Evolutionary conservation across 2,329 filamentous ascomycete species (phyloP).

Genomic region (Piedraia hortae): DNA sequence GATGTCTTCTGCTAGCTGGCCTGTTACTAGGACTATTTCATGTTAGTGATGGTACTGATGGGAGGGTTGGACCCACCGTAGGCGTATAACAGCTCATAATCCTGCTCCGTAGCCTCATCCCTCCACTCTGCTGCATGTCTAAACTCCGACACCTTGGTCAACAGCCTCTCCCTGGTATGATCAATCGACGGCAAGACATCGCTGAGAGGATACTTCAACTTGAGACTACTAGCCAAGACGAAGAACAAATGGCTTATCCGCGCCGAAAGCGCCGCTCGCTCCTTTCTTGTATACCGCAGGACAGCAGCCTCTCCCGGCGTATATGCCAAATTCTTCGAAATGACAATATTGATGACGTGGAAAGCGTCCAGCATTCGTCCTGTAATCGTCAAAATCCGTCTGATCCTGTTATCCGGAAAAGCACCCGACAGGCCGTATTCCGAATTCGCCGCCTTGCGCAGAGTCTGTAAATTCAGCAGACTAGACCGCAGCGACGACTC

Average conservation of each 20-base stretch:
- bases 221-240: slow-evolving; percentile 76
- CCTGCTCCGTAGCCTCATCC: slow-evolving; percentile 31
- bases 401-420: slow-evolving; percentile 50
- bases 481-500: slow-evolving; percentile 70
- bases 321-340: slow-evolving; percentile 48
- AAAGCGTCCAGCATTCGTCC: slow-evolving; percentile 75
- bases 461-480: slow-evolving; percentile 39
- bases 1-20: slow-evolving; percentile 15
- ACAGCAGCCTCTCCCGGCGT: slow-evolving; percentile 60
- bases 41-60: not conserved
- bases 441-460: slow-evolving; percentile 44
- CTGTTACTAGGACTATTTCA: slow-evolving; percentile 29
- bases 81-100: slow-evolving; percentile 79
- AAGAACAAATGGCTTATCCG: slow-evolving; percentile 69
- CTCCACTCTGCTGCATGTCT: slow-evolving; percentile 34
- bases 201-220: slow-evolving; percentile 77
- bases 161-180: slow-evolving; percentile 49
- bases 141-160: slow-evolving; percentile 73
- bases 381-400: slow-evolving; percentile 50
- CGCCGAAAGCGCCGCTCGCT: slow-evolving; percentile 56
- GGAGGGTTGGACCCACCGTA: slow-evolving; percentile 32
- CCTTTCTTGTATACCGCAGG: slow-evolving; percentile 48
- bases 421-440: slow-evolving; percentile 77
- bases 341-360: slow-evolving; percentile 84
- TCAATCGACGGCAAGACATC: slow-evolving; percentile 68